phyloP scores from a whole-genome alignment of 768 basidiomycete genomes.

The Thelephora aurantiotincta region DNA sequence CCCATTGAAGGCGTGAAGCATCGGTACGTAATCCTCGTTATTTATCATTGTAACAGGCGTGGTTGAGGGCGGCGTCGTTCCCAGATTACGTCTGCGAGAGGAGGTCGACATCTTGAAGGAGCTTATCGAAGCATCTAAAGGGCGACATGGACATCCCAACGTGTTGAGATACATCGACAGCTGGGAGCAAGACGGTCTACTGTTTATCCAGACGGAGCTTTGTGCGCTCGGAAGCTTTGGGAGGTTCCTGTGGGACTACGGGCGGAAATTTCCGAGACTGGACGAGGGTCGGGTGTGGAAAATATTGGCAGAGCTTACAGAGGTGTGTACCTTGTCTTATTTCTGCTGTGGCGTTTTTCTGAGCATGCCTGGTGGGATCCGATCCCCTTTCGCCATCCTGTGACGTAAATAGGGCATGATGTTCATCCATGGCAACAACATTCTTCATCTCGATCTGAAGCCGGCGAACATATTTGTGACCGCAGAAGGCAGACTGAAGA shows the following conservation, averaged over 20 bases:
- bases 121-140: constrained; percentile 30
- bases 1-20: constrained; percentile 84
- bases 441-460: constrained; percentile 94
- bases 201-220: constrained; percentile 90
- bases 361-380: constrained; percentile 11
- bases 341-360: not conserved
- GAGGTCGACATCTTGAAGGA: constrained; percentile 88
- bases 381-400: not conserved
- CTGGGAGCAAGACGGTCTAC: constrained; percentile 83
- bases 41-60: not conserved
- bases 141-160: constrained; percentile 46
- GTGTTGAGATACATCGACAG: constrained; percentile 84
- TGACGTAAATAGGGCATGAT: constrained; percentile 44
- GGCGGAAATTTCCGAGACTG: constrained; percentile 66
- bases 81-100: constrained; percentile 74
- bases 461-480: constrained; percentile 95
- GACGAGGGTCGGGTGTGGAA: constrained; percentile 96
- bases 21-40: constrained; percentile 39
- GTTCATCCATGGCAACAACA: constrained; percentile 79
- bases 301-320: constrained; percentile 78
- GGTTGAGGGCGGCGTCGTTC: not conserved
- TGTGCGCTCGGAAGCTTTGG: constrained; percentile 89
- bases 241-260: constrained; percentile 85
- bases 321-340: constrained; percentile 29
- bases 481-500: constrained; percentile 76